phyloP scores from a whole-genome alignment of 2,329 filamentous ascomycete species.

The Tolypocladium amazonense region DNA sequence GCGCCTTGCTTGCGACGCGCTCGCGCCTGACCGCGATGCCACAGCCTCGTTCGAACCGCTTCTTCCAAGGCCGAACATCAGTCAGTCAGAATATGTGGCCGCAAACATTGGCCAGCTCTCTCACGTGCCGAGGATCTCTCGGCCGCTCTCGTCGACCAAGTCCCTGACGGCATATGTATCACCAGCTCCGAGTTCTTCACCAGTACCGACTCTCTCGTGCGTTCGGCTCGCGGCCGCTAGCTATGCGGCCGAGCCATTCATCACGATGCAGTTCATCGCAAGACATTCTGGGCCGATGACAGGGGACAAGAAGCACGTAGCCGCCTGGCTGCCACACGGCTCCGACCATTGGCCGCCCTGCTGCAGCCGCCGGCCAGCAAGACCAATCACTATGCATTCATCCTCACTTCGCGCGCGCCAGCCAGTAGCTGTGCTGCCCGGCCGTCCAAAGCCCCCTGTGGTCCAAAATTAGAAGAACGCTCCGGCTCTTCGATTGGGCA shows the following conservation, averaged over 20 bases:
- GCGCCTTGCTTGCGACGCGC: not conserved
- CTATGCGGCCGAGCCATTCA: not conserved
- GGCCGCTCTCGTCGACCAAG: not conserved
- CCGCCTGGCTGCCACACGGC: conserved; percentile 11
- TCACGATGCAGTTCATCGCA: not conserved
- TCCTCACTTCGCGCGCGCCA: conserved; percentile 28
- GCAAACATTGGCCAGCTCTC: not conserved
- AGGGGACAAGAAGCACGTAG: conserved; percentile 12
- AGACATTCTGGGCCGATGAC: not conserved
- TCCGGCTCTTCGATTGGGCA: conserved; percentile 20
- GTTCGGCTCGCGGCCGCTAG: not conserved
- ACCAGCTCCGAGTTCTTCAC: not conserved
- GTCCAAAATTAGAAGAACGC: conserved; percentile 24
- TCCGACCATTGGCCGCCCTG: conserved; percentile 10
- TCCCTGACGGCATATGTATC: not conserved
- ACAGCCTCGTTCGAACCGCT: not conserved
- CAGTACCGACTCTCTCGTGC: not conserved
- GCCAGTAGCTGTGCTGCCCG: conserved; percentile 15
- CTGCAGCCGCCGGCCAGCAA: conserved; percentile 12
- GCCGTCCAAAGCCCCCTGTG: conserved; percentile 11
- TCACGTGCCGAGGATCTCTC: not conserved
- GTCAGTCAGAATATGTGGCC: not conserved
- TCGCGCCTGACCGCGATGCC: not conserved
- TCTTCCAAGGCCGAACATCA: not conserved
- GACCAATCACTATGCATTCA: conserved; percentile 5